phyloP scores from a whole-genome alignment of 2,329 filamentous ascomycete species.

The Thielaviopsis populi region DNA sequence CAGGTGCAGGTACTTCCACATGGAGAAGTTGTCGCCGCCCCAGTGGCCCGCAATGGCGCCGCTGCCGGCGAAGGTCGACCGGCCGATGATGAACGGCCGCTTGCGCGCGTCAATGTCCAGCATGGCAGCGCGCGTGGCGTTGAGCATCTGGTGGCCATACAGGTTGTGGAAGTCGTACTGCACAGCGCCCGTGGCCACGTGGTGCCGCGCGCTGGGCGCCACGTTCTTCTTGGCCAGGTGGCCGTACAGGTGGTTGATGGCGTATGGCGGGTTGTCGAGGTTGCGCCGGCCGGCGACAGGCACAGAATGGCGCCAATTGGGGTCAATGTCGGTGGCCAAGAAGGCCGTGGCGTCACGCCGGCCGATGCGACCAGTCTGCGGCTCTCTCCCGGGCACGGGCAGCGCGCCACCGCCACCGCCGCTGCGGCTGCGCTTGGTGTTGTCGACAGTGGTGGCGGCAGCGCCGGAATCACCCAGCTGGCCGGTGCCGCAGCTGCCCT shows the following conservation, averaged over 20 bases:
- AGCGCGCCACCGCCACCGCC: too few species aligned
- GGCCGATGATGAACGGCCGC: constrained; percentile 71
- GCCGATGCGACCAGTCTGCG: constrained; percentile 24
- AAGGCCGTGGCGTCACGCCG: constrained; percentile 8
- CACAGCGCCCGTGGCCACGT: constrained; percentile 41
- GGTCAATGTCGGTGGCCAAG: constrained; percentile 9
- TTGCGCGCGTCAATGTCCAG: constrained; percentile 47
- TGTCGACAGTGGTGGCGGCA: constrained; percentile 25
- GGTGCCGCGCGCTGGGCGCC: constrained; percentile 45
- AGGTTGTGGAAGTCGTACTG: constrained; percentile 80
- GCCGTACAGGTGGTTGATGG: constrained; percentile 58
- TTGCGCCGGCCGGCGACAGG: constrained; percentile 50
- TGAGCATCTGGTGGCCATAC: constrained; percentile 59
- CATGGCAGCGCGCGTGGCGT: constrained; percentile 61
- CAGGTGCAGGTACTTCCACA: constrained; percentile 60
- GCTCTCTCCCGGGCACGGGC: background rate
- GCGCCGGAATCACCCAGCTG: constrained; percentile 36
- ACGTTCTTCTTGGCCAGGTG: constrained; percentile 44
- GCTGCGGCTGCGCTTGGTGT: too few species aligned
- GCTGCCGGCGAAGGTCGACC: constrained; percentile 64
- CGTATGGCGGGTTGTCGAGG: constrained; percentile 60
- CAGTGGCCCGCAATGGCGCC: constrained; percentile 68
- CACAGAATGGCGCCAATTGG: constrained; percentile 27
- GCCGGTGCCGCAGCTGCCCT: constrained; percentile 54
- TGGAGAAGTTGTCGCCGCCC: constrained; percentile 61